Evolutionary conservation across 768 basidiomycete species (phyloP).

Genomic region (Tylopilus sp.): DNA sequence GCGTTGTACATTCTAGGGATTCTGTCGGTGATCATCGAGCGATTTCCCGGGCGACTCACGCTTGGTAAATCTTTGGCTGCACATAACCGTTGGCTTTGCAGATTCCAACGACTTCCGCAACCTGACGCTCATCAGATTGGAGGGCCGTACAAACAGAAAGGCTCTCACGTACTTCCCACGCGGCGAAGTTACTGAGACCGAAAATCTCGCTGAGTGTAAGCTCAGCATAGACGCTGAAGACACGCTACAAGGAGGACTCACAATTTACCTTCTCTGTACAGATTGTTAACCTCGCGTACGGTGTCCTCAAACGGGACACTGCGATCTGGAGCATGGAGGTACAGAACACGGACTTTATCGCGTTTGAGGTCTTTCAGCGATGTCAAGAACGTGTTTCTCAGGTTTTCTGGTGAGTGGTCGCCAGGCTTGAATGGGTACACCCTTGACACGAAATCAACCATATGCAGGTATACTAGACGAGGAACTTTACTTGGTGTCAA

Average conservation of each 20-base stretch:
- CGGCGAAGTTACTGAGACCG: constrained; percentile 56
- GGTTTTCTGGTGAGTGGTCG: constrained; percentile 36
- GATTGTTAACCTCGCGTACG: constrained; percentile 47
- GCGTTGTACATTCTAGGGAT: constrained; percentile 44
- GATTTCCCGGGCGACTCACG: constrained; percentile 30
- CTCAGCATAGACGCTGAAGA: background rate
- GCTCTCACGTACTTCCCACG: constrained; percentile 46
- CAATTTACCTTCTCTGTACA: constrained; percentile 59
- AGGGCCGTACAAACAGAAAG: background rate
- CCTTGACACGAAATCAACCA: constrained; percentile 22
- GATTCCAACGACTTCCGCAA: constrained; percentile 57
- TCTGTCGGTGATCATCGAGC: background rate
- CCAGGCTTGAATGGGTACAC: constrained; percentile 41
- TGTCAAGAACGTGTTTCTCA: constrained; percentile 43
- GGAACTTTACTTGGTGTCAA: constrained; percentile 46
- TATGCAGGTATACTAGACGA: background rate
- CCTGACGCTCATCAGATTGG: constrained; percentile 26
- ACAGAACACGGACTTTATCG: constrained; percentile 48
- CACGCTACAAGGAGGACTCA: constrained; percentile 20
- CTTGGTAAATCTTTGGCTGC: constrained; percentile 54
- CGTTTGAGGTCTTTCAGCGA: constrained; percentile 46
- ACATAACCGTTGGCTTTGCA: constrained; percentile 53
- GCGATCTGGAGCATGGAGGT: constrained; percentile 60
- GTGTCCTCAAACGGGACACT: constrained; percentile 57
- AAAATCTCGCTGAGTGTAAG: constrained; percentile 44